These are phyloP conservation scores for Zalaria obscura DNA, from an alignment of 2,329 filamentous ascomycete genomes.

Conservation along the genomic window DNA sequence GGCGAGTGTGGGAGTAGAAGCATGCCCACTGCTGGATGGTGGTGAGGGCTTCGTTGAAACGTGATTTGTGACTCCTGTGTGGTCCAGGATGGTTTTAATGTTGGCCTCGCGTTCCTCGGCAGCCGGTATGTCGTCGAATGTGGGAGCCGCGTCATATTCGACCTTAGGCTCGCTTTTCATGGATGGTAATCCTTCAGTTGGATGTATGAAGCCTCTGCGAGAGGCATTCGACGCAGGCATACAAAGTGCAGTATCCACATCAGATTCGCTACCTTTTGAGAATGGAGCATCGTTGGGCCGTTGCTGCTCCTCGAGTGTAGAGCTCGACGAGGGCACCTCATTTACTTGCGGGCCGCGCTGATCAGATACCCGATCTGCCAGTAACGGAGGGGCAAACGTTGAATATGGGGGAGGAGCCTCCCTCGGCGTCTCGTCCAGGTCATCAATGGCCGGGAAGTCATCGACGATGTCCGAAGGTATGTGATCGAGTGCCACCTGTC, in stretches of 20 bases:
- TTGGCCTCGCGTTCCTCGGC: slow-evolving; percentile 4
- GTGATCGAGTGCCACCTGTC: not conserved
- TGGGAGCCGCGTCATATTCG: too few species aligned
- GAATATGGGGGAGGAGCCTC: slow-evolving; percentile 30
- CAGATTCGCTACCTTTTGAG: too few species aligned
- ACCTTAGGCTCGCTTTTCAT: too few species aligned
- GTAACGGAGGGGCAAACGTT: slow-evolving; percentile 18
- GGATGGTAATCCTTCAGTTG: too few species aligned
- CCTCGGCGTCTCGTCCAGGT: slow-evolving; percentile 13
- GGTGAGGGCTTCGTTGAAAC: not conserved
- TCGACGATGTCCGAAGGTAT: not conserved
- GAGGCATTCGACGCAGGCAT: too few species aligned
- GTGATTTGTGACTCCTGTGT: not conserved
- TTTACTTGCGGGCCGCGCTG: not conserved
- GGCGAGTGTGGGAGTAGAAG: not conserved
- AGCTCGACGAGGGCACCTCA: slow-evolving; percentile 4
- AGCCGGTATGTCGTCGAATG: not conserved
- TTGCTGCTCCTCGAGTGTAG: slow-evolving; percentile 1
- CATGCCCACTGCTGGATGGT: slow-evolving; percentile 1
- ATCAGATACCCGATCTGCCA: not conserved
- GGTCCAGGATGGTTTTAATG: slow-evolving; percentile 1
- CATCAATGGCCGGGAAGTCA: slow-evolving; percentile 26
- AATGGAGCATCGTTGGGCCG: not conserved
- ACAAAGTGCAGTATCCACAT: too few species aligned
- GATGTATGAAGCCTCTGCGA: too few species aligned